A percentile compares a stretch with the other conserved stretches of the same genome.
These are phyloP conservation scores for Rubia tinctorum DNA, from an alignment of 305 asterid genomes.

Conservation along the genomic window DNA sequence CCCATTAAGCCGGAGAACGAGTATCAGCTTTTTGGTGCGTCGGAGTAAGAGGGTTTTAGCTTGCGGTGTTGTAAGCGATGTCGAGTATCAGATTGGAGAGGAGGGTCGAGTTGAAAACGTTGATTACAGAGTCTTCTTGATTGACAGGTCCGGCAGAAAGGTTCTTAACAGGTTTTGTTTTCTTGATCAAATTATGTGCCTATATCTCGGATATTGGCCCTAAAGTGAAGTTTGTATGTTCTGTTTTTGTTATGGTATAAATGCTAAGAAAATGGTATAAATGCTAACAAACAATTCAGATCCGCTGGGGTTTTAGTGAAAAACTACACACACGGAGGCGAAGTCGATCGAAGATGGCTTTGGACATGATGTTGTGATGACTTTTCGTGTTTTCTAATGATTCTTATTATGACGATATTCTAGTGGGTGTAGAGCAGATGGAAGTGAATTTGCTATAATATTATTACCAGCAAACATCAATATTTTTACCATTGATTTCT, in stretches of 20 bases:
- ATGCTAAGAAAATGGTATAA: too few relatives aligned
- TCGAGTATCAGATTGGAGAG: constrained; percentile 52
- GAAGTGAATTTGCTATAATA: constrained; percentile 96
- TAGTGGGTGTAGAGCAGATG: constrained; percentile 98
- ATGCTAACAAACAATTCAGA: too few relatives aligned
- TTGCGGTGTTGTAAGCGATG: constrained; percentile 70
- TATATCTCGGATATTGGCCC: background rate
- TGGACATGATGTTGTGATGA: too few relatives aligned
- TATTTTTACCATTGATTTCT: constrained; percentile 85
- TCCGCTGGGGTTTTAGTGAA: too few relatives aligned
- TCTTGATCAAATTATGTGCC: background rate
- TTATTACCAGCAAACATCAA: constrained; percentile 80
- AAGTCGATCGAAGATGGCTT: too few relatives aligned
- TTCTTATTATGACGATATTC: constrained; percentile 24
- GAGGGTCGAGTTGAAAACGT: constrained; percentile 84
- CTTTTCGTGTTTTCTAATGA: constrained; percentile 11
- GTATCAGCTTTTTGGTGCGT: constrained; percentile 26
- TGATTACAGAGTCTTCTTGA: constrained; percentile 80
- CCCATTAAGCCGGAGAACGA: constrained; percentile 36
- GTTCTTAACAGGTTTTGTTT: constrained; percentile 22
- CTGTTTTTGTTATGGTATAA: too few relatives aligned
- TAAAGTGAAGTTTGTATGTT: background rate
- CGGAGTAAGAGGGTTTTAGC: constrained; percentile 55
- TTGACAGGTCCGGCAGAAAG: constrained; percentile 75
- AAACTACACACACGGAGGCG: too few relatives aligned